A percentile compares a stretch with the other conserved stretches of the same genome.
phyloP scores from a whole-genome alignment of 805 yeast species.

The Teunomyces barrocoloradensis region DNA sequence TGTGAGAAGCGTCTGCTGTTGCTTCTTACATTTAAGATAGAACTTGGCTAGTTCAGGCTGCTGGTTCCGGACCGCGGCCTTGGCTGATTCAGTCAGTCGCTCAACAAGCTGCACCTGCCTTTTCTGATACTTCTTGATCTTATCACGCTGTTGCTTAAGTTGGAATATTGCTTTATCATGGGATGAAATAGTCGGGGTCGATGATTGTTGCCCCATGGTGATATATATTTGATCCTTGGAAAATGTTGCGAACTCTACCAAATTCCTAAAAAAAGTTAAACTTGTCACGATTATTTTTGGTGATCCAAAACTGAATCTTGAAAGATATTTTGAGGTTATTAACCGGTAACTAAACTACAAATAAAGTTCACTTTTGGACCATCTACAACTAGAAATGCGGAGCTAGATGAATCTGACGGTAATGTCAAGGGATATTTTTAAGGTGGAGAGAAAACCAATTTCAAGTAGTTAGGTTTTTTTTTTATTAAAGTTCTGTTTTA shows the following conservation, averaged over 20 bases:
- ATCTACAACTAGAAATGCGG: no score
- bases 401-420: no score
- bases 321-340: neutral
- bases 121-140: constrained; percentile 67
- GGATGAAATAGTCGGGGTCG: constrained; percentile 65
- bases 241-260: neutral
- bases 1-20: constrained; percentile 68
- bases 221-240: neutral
- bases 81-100: constrained; percentile 62
- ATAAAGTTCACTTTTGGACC: no score
- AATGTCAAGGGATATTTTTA: neutral
- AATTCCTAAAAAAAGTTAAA: neutral
- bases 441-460: neutral
- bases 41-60: constrained; percentile 63
- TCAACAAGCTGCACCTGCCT: constrained; percentile 56
- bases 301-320: neutral
- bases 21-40: constrained; percentile 73
- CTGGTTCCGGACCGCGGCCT: constrained; percentile 48
- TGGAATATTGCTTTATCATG: constrained; percentile 87
- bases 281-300: neutral
- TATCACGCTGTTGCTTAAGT: constrained; percentile 85
- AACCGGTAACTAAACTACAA: no score
- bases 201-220: constrained; percentile 42
- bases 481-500: neutral
- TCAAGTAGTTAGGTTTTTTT: neutral